A percentile compares a stretch with the other conserved stretches of the same genome.
Conservation (phyloP, 257 asterid species). For the Solanum chmielewskii region DNA sequence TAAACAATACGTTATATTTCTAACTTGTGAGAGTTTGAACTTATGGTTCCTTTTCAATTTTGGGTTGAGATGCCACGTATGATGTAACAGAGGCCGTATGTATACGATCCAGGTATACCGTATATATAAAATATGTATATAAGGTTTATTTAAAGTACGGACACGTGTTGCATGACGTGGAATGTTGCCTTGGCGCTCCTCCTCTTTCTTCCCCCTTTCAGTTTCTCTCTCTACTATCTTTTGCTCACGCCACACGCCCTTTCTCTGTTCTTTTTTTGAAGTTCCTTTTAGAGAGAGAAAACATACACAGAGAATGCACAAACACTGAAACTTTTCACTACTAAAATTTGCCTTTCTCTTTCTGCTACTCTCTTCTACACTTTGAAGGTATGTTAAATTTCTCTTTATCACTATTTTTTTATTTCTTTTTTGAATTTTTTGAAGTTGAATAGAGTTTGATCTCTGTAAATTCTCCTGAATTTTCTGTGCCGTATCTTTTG, state of each 20-base stretch:
- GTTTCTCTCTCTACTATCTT: slow-evolving; percentile 35
- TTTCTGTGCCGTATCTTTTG: not conserved
- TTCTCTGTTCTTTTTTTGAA: not conserved
- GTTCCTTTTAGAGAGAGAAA: slow-evolving; percentile 2
- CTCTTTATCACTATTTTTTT: not conserved
- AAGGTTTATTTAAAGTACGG: not conserved
- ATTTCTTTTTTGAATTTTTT: too few relatives aligned
- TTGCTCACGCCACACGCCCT: slow-evolving; percentile 25
- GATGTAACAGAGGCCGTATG: not conserved
- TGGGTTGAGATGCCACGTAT: not conserved
- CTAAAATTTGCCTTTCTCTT: not conserved
- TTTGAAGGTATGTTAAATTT: not conserved
- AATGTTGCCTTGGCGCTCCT: slow-evolving; percentile 47
- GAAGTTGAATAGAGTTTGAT: not conserved
- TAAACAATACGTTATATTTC: too few relatives aligned
- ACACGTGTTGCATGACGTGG: slow-evolving; percentile 97
- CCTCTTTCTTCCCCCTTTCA: slow-evolving; percentile 1
- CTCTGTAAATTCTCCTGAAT: not conserved
- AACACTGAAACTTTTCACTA: not conserved
- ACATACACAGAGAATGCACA: slow-evolving; percentile 3
- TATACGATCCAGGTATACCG: not conserved
- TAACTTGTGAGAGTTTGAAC: not conserved
- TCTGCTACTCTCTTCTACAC: not conserved
- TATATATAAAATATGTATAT: not conserved
- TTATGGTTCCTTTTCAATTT: not conserved